Evolutionary conservation across 148 eudicot species (phyloP).

Genomic region (Vaccinium macrocarpon): DNA sequence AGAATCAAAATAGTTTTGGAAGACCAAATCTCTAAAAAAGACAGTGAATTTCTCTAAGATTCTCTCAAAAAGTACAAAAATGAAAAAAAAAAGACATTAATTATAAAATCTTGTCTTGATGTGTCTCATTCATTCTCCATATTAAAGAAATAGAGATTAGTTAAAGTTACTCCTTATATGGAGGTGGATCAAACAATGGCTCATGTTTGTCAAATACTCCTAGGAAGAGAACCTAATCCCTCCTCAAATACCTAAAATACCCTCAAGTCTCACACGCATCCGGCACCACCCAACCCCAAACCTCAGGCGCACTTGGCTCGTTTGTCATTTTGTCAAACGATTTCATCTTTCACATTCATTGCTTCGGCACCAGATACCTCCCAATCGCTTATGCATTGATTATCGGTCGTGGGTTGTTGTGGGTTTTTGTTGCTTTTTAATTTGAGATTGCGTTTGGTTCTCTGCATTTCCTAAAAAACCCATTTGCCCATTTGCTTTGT

Average conservation of each 20-base stretch:
- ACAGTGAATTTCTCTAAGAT: no score
- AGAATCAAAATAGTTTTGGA: no score
- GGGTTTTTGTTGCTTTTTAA: background rate
- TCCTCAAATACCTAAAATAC: background rate
- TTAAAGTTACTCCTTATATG: no score
- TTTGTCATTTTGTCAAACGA: background rate
- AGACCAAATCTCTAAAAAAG: no score
- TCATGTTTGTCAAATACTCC: no score
- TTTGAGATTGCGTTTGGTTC: conserved; percentile 4
- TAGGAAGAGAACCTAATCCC: no score
- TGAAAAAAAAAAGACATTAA: no score
- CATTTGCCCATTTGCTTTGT: background rate
- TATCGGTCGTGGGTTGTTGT: background rate
- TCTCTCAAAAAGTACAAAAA: no score
- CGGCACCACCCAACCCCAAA: background rate
- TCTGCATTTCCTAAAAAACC: background rate
- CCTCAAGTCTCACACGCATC: background rate
- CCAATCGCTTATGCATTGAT: background rate
- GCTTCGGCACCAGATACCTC: background rate
- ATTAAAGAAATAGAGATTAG: no score
- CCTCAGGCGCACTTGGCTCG: background rate
- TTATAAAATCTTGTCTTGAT: no score
- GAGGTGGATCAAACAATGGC: background rate
- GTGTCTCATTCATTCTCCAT: no score
- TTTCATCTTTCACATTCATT: background rate